Evolutionary conservation across 2,329 filamentous ascomycete genomes (phyloP).

Genomic region (Claviceps sp.): DNA sequence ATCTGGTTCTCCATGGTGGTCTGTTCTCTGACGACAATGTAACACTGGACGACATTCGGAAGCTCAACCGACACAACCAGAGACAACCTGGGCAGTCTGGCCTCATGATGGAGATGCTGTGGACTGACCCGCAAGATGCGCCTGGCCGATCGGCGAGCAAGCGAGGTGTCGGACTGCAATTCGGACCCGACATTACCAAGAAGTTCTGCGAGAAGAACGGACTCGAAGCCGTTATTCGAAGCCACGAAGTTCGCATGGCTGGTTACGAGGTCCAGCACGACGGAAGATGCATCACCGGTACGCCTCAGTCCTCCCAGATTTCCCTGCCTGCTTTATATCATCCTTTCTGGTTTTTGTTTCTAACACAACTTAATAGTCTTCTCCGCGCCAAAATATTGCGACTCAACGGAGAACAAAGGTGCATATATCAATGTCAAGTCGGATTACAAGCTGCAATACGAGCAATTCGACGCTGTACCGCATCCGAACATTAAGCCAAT

Average conservation of each 20-base stretch:
- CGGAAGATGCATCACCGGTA: constrained; percentile 85
- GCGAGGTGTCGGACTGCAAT: constrained; percentile 90
- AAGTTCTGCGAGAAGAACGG: constrained; percentile 94
- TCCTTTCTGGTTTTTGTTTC: constrained; percentile 14
- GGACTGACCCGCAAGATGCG: constrained; percentile 86
- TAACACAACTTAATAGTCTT: constrained; percentile 48
- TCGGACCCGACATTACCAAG: constrained; percentile 92
- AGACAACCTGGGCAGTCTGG: constrained; percentile 85
- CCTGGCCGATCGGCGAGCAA: constrained; percentile 89
- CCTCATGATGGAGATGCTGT: constrained; percentile 99
- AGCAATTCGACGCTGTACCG: constrained; percentile 91
- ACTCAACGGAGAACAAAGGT: constrained; percentile 94
- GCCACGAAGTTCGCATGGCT: constrained; percentile 96
- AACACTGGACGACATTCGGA: constrained; percentile 84
- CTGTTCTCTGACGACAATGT: constrained; percentile 92
- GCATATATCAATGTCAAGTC: constrained; percentile 95
- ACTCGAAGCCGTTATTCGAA: constrained; percentile 86
- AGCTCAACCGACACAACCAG: constrained; percentile 81
- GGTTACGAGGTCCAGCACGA: constrained; percentile 98
- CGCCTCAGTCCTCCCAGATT: constrained; percentile 12
- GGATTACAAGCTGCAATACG: constrained; percentile 81
- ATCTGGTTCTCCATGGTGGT: constrained; percentile 84
- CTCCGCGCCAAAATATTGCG: constrained; percentile 93
- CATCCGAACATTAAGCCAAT: constrained; percentile 94
- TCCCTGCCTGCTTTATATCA: neutral